Evolutionary conservation across 257 asterid genomes (phyloP), one percentile per base, ranked within the genome.

Genomic region (Scutellaria baicalensis): DNA sequence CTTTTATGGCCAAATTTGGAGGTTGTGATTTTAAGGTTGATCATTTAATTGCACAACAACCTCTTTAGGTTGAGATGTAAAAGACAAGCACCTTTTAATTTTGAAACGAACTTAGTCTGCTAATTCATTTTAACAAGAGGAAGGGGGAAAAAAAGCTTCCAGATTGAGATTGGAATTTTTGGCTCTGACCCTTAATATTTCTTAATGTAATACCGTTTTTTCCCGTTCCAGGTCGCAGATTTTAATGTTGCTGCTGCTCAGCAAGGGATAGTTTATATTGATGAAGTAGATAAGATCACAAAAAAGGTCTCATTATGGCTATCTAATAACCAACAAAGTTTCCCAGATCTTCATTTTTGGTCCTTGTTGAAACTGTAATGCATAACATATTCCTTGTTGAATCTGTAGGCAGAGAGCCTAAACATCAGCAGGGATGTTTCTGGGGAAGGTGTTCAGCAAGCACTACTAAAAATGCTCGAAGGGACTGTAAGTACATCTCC

Each of bases 401-500:
- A 31, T 62, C 70, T 78, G 40, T 86, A 94, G 99, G 96, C 97
- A 35, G 99, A 94, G 89, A 94, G 97, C 82, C 81, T 89, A 62
- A 94, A 91, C 75, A 89, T 94, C 71, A 94, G 99, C 77, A 82
- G 99, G 82, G 99, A 94, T 77, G 99, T 94, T 13, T 94, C 99
- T 5, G 99, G 99, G 49, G 99, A 94, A 84, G 99, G 99, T 38
- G 99, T 94, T 68, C 99, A 94, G 79, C 99, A 94, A 74, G 97
- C 99, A 59, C 84, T 94, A 52, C 75, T 94, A 80, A 94, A 94
- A 82, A 94, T 94, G 97, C 99, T 94, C n/a, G 97, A 94, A 85
- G 97, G 99, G 54, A 94, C 97, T 58, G 99, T 94, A 80, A 86
- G 97, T 77, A 76, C 60, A 54, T 69, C 51, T 70, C 31, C 31